Conservation (phyloP, 352 stramenopile species). For the Globisporangium alternatum region DNA sequence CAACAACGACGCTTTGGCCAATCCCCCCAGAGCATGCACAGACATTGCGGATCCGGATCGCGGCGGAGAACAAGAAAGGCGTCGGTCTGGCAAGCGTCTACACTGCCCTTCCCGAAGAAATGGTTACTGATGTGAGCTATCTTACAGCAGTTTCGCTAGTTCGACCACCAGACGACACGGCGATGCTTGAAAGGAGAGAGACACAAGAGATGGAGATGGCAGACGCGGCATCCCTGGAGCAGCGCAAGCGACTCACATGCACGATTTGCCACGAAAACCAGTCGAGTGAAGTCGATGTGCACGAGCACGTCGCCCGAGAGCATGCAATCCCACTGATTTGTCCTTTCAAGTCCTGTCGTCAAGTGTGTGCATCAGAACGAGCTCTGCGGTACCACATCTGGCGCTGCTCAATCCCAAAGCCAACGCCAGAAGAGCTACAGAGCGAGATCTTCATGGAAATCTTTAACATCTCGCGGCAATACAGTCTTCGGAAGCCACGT, state of each 20-base stretch:
- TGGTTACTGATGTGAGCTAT: constrained; percentile 56
- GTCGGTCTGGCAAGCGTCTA: constrained; percentile 56
- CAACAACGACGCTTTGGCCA: constrained; percentile 65
- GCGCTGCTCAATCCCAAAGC: constrained; percentile 54
- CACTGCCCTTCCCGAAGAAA: constrained; percentile 39
- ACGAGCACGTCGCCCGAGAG: constrained; percentile 56
- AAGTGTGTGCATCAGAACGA: constrained; percentile 67
- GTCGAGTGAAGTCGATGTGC: constrained; percentile 23
- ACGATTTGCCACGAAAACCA: constrained; percentile 36
- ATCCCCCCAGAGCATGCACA: constrained; percentile 39
- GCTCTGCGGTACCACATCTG: constrained; percentile 76
- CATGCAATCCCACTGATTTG: constrained; percentile 72
- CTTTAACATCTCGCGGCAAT: constrained; percentile 69
- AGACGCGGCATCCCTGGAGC: constrained; percentile 27
- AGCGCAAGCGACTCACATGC: constrained; percentile 43
- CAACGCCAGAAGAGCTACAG: constrained; percentile 48
- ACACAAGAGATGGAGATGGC: constrained; percentile 33
- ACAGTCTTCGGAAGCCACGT: constrained; percentile 66
- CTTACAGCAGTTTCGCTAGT: constrained; percentile 40
- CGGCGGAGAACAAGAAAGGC: constrained; percentile 63
- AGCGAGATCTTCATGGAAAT: constrained; percentile 74
- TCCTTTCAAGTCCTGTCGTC: constrained; percentile 61
- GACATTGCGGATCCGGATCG: constrained; percentile 52
- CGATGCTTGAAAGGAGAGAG: constrained; percentile 36
- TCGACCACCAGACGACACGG: constrained; percentile 41